A percentile compares a stretch with the other conserved stretches of the same genome.
phyloP scores from a whole-genome alignment of 345 rosid species.

The Ceriops decandra region DNA sequence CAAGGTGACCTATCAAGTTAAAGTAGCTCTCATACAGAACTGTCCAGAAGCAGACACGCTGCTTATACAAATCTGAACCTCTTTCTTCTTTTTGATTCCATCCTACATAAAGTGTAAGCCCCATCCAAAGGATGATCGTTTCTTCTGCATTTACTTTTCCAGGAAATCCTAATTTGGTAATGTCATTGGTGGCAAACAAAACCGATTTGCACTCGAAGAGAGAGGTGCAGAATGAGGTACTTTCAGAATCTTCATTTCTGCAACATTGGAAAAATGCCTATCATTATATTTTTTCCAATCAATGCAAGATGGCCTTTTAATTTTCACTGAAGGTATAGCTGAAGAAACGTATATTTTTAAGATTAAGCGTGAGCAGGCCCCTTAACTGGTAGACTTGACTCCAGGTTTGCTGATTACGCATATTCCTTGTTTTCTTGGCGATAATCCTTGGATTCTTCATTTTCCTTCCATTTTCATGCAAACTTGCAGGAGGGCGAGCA shows the following conservation, averaged over 20 bases:
- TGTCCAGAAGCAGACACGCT: not conserved
- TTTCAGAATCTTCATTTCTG: too few species aligned
- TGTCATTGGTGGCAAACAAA: constrained; percentile 46
- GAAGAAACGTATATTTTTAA: not conserved
- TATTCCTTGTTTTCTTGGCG: not conserved
- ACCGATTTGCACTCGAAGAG: constrained; percentile 31
- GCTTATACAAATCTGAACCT: not conserved
- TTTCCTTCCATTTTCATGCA: not conserved
- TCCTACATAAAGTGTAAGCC: not conserved
- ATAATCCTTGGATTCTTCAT: not conserved
- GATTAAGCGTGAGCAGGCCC: not conserved
- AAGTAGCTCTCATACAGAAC: not conserved
- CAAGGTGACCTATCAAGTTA: constrained; percentile 26
- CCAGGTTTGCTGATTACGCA: too few species aligned
- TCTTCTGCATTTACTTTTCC: not conserved
- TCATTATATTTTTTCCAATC: not conserved
- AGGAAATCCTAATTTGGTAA: constrained; percentile 41
- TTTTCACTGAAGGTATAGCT: too few species aligned
- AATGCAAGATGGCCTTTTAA: too few species aligned
- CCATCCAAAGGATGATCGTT: not conserved
- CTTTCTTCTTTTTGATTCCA: not conserved
- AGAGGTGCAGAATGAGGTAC: constrained; percentile 40
- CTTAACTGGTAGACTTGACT: not conserved
- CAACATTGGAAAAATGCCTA: not conserved
- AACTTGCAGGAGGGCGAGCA: constrained; percentile 32